A percentile compares a stretch with the other conserved stretches of the same genome.
Evolutionary conservation across 768 basidiomycete species (phyloP).

Genomic region (Lactarius indigo): DNA sequence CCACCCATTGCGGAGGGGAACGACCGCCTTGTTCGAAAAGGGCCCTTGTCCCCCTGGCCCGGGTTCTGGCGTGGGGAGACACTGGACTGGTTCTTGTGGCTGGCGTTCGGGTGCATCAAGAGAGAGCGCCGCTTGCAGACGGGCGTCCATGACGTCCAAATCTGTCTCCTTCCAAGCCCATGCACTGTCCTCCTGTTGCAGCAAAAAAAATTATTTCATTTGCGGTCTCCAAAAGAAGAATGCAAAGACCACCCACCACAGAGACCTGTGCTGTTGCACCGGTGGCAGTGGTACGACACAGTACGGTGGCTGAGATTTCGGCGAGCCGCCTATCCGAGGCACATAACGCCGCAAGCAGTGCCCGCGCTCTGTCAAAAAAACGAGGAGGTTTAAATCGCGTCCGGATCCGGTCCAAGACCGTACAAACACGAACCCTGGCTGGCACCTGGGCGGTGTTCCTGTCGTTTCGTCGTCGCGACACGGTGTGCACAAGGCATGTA

Average conservation of each 20-base stretch:
- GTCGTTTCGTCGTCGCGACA: slow-evolving; percentile 4
- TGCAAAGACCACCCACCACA: slow-evolving; percentile 2
- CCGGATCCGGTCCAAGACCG: background rate
- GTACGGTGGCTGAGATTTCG: slow-evolving; percentile 4
- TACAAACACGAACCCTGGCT: slow-evolving; percentile 36
- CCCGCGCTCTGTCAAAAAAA: slow-evolving; percentile 28
- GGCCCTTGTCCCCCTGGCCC: background rate
- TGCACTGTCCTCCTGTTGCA: background rate
- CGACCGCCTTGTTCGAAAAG: background rate
- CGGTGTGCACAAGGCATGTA: slow-evolving; percentile 40
- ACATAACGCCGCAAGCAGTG: slow-evolving; percentile 43
- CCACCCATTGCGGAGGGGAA: slow-evolving; percentile 48
- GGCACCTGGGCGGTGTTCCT: slow-evolving; percentile 14
- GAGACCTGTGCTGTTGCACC: background rate
- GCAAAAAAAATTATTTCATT: background rate
- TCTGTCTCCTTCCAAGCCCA: slow-evolving; percentile 46
- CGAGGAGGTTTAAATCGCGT: background rate
- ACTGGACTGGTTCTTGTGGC: background rate
- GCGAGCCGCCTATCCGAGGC: slow-evolving; percentile 36
- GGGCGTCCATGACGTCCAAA: slow-evolving; percentile 47
- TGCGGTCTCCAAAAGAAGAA: background rate
- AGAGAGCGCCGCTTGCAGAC: slow-evolving; percentile 9
- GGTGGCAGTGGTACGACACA: background rate
- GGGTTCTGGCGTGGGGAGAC: no score
- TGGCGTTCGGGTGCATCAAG: background rate